Conservation (phyloP, 208 protist genomes). For the Angomonas desouzai region DNA sequence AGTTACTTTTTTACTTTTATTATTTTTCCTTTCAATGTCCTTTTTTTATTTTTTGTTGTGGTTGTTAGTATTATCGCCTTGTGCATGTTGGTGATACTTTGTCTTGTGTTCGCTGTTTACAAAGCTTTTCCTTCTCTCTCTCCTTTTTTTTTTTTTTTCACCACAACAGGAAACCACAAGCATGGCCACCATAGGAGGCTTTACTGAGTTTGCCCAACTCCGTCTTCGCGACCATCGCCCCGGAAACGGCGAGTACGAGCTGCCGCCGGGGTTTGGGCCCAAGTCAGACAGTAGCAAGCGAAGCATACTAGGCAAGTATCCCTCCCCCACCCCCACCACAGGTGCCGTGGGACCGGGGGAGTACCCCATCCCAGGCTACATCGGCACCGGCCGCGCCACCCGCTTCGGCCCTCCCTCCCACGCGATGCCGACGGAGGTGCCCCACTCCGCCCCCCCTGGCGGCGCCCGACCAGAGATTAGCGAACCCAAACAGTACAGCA, state of each 20-base stretch:
- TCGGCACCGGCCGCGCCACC: slow-evolving; percentile 51
- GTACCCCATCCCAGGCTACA: slow-evolving; percentile 55
- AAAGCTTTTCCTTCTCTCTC: too few species aligned
- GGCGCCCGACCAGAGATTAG: background rate
- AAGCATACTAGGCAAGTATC: slow-evolving; percentile 45
- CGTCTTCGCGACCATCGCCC: slow-evolving; percentile 70
- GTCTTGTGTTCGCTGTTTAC: too few species aligned
- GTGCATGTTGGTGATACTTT: too few species aligned
- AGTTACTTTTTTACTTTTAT: slow-evolving; percentile 13
- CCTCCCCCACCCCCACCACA: slow-evolving; percentile 2
- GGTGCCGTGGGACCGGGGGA: slow-evolving; percentile 44
- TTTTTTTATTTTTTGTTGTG: background rate
- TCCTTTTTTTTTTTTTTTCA: slow-evolving; percentile 17
- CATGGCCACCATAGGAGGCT: slow-evolving; percentile 34
- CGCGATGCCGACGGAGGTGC: background rate
- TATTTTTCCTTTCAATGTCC: slow-evolving; percentile 10
- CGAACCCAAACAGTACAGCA: slow-evolving; percentile 67
- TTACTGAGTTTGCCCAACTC: slow-evolving; percentile 72
- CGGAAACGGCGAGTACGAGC: slow-evolving; percentile 55
- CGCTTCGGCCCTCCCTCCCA: slow-evolving; percentile 24
- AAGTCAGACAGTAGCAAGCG: slow-evolving; percentile 32
- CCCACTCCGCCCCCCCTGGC: background rate
- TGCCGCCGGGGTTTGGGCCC: slow-evolving; percentile 37
- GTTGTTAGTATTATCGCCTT: too few species aligned
- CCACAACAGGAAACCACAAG: too few species aligned